These are phyloP conservation scores for Phlyctochytrium bullatum DNA, from an alignment of 192 early-diverging fungal species.

Conservation along the genomic window DNA sequence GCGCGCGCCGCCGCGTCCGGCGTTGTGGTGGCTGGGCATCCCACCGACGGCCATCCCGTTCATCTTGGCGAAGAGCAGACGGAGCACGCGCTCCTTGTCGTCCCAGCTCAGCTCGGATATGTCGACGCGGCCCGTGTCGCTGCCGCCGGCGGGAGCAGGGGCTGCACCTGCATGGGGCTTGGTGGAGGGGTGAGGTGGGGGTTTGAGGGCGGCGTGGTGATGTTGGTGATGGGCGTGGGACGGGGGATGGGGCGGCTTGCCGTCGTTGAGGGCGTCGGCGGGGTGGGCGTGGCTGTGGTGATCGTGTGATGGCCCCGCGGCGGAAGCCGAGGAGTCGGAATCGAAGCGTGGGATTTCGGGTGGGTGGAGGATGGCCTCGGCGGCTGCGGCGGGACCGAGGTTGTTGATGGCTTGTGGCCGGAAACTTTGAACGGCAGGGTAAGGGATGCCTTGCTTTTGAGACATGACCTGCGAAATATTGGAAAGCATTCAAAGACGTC, in stretches of 20 bases:
- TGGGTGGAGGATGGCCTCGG: conserved; percentile 6
- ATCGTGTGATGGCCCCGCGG: too few relatives aligned
- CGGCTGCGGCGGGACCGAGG: conserved; percentile 18
- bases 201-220: not conserved
- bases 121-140: conserved; percentile 36
- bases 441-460: conserved; percentile 12
- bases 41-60: conserved; percentile 48
- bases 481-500: too few relatives aligned
- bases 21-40: not conserved
- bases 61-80: conserved; percentile 64
- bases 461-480: conserved; percentile 30
- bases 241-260: conserved; percentile 16
- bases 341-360: not conserved
- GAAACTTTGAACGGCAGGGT: conserved; percentile 39
- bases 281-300: not conserved
- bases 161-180: too few relatives aligned
- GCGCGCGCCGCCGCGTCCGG: too few relatives aligned
- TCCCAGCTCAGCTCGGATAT: conserved; percentile 49
- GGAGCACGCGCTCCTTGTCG: conserved; percentile 59
- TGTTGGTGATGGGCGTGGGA: conserved; percentile 13
- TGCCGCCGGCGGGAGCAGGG: not conserved
- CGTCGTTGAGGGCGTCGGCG: not conserved
- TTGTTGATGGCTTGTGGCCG: conserved; percentile 20
- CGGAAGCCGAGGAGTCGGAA: too few relatives aligned
- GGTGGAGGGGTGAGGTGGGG: not conserved